phyloP scores from a whole-genome alignment of 345 rosid genomes.

The Murraya paniculata region DNA sequence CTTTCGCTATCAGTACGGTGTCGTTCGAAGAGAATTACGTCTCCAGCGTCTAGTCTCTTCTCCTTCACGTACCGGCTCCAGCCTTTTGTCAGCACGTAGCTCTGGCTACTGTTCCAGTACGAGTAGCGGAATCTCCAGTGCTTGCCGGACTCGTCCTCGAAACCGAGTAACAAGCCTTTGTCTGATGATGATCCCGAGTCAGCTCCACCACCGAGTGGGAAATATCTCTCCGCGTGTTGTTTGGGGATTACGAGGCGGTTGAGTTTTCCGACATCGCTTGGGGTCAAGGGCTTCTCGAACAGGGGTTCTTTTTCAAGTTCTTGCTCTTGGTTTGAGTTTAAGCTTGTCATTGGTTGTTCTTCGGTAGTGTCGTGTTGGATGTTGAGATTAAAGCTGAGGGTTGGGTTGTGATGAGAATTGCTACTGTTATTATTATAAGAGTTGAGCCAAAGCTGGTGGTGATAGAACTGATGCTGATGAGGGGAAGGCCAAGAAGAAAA shows the following conservation, averaged over 20 bases:
- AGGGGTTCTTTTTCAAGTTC: slow-evolving; percentile 39
- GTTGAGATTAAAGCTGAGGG: slow-evolving; percentile 23
- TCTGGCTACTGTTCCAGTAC: slow-evolving; percentile 85
- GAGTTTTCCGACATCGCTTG: slow-evolving; percentile 89
- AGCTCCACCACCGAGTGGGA: slow-evolving; percentile 50
- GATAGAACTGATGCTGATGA: not conserved
- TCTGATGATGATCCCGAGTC: slow-evolving; percentile 33
- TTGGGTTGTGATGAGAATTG: slow-evolving; percentile 15
- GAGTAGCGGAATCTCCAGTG: slow-evolving; percentile 85
- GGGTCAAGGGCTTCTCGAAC: slow-evolving; percentile 84
- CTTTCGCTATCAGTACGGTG: slow-evolving; percentile 49
- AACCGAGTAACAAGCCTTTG: slow-evolving; percentile 56
- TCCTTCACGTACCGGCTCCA: slow-evolving; percentile 92
- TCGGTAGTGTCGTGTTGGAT: slow-evolving; percentile 17
- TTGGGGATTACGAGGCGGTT: slow-evolving; percentile 89
- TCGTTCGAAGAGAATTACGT: slow-evolving; percentile 62
- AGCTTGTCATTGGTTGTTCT: too few species aligned
- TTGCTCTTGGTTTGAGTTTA: not conserved
- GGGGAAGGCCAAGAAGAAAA: slow-evolving; percentile 14
- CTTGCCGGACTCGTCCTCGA: slow-evolving; percentile 87
- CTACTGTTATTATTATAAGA: not conserved
- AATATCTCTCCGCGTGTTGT: slow-evolving; percentile 85
- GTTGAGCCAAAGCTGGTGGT: slow-evolving; percentile 13
- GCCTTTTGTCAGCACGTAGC: slow-evolving; percentile 88
- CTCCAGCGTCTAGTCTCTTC: slow-evolving; percentile 81